Percentiles rank a stretch among this genome's conserved stretches.
These are phyloP conservation scores for Kwoniella heveanensis DNA, from an alignment of 768 basidiomycete species.

Conservation along the genomic window DNA sequence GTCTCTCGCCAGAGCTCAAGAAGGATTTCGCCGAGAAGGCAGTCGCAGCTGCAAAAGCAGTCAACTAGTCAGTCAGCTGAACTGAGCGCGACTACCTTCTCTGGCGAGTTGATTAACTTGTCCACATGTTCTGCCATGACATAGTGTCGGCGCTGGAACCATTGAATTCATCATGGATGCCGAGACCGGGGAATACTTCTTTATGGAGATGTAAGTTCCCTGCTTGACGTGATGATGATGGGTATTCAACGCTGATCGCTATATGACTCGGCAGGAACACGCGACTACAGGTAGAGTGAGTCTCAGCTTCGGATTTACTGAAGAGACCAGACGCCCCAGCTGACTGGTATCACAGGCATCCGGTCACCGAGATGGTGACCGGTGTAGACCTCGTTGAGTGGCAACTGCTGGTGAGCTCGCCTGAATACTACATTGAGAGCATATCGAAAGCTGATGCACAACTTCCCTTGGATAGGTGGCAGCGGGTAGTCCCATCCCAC, in stretches of 20 bases:
- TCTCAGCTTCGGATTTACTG: neutral
- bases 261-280: constrained; percentile 40
- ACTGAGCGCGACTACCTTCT: too few species aligned
- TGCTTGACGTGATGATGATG: neutral
- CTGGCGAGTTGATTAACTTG: neutral
- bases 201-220: constrained; percentile 83
- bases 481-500: constrained; percentile 79
- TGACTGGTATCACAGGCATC: constrained; percentile 60
- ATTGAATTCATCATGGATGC: constrained; percentile 93
- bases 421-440: neutral
- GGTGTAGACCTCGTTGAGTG: constrained; percentile 92
- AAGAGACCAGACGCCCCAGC: neutral
- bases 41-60: constrained; percentile 87
- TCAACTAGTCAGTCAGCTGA: constrained; percentile 63
- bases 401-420: constrained; percentile 72
- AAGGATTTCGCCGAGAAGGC: constrained; percentile 82
- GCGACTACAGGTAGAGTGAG: constrained; percentile 50
- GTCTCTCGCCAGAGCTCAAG: constrained; percentile 74
- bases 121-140: neutral
- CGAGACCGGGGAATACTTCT: constrained; percentile 80
- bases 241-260: neutral
- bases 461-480: constrained; percentile 64
- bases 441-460: neutral
- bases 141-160: constrained; percentile 35
- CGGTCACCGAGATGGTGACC: constrained; percentile 93